phyloP scores from a whole-genome alignment of 73 alveolate genomes.

The Durusdinium trenchii region DNA sequence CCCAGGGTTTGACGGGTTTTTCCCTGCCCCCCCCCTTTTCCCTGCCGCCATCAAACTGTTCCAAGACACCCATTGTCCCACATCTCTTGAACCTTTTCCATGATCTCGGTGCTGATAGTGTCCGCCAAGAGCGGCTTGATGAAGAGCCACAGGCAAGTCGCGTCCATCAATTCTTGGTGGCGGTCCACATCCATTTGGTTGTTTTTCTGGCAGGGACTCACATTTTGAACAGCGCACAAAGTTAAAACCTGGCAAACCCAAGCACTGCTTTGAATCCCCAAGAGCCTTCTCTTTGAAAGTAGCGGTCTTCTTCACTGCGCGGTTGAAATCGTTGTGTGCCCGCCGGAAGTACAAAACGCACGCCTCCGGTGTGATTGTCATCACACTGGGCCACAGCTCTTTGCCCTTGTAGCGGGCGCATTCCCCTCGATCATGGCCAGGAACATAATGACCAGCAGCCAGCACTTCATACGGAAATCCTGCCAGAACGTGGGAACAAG shows the following conservation, averaged over 20 bases:
- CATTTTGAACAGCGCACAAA: too few species aligned
- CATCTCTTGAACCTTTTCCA: background rate
- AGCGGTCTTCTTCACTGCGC: background rate
- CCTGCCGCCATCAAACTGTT: background rate
- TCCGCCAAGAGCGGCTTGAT: background rate
- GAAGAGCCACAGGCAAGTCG: background rate
- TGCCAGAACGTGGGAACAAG: background rate
- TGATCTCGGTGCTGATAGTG: background rate
- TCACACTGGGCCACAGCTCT: background rate
- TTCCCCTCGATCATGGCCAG: background rate
- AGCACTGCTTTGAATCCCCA: background rate
- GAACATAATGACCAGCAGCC: background rate
- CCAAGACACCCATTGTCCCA: background rate
- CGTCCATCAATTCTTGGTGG: background rate
- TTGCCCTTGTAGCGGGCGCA: constrained; percentile 9
- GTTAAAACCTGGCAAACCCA: background rate
- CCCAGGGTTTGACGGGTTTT: background rate
- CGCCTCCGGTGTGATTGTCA: background rate
- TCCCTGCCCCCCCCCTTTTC: background rate
- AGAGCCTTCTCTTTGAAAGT: background rate
- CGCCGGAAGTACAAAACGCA: background rate
- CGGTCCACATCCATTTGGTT: background rate
- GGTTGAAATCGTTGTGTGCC: background rate
- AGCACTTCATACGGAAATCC: constrained; percentile 21
- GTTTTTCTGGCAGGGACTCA: background rate